Conservation (phyloP, 306 rosid species). For the Trifolium dubium region DNA sequence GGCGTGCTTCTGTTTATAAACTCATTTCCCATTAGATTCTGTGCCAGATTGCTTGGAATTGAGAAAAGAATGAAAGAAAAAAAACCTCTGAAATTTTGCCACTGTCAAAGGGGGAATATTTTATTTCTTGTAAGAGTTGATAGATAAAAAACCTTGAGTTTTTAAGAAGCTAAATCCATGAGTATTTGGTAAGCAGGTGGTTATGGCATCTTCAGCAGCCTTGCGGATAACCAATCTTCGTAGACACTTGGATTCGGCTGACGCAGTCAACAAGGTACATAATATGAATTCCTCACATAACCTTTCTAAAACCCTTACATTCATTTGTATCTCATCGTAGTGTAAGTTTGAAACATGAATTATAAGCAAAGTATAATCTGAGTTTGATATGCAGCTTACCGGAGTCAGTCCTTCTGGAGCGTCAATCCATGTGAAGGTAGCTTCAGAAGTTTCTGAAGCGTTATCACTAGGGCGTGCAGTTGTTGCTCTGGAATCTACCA, state of each 20-base stretch:
- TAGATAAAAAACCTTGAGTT: neutral
- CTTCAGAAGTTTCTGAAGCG: conserved; percentile 81
- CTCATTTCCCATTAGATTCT: no score
- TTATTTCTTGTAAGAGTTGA: no score
- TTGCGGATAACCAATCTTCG: conserved; percentile 61
- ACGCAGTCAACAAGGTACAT: conserved; percentile 41
- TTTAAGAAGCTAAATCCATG: neutral
- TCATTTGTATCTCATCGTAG: neutral
- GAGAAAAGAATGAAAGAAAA: no score
- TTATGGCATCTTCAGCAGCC: conserved; percentile 57
- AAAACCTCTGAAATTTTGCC: no score
- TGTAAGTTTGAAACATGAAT: conserved; percentile 19
- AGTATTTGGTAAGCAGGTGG: conserved; percentile 7
- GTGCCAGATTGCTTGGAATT: no score
- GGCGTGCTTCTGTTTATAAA: no score
- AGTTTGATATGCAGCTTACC: conserved; percentile 36
- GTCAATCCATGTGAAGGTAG: conserved; percentile 53
- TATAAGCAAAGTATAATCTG: neutral
- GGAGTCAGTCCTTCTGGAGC: conserved; percentile 37
- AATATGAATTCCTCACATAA: neutral
- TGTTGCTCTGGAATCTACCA: conserved; percentile 93
- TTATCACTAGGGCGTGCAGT: conserved; percentile 69
- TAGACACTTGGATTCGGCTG: conserved; percentile 53
- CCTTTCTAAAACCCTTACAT: conserved; percentile 16
- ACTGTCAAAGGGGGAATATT: no score